Conservation (phyloP, 2,329 filamentous ascomycete species). For the Aureobasidium vineae region DNA sequence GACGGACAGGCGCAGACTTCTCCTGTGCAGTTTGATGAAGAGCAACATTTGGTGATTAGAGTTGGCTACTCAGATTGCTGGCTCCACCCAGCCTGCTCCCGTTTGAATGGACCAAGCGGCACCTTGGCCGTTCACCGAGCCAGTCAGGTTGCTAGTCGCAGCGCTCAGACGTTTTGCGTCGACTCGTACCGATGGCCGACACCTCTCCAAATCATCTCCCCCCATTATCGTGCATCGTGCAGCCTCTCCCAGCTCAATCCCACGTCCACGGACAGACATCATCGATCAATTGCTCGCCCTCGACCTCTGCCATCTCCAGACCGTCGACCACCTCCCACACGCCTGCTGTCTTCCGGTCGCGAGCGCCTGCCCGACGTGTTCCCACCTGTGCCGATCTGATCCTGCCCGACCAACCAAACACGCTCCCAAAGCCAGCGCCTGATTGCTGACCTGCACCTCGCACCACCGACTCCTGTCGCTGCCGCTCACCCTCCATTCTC, state of each 20-base stretch:
- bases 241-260: constrained; percentile 13
- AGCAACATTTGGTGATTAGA: constrained; percentile 24
- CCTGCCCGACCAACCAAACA: constrained; percentile 21
- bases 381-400: constrained; percentile 12
- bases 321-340: background rate
- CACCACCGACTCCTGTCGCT: constrained; percentile 22
- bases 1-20: background rate
- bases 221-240: constrained; percentile 24
- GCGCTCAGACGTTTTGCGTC: background rate
- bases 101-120: constrained; percentile 9
- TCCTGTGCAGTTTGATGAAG: constrained; percentile 17
- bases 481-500: constrained; percentile 13
- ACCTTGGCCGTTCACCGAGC: constrained; percentile 22
- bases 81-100: constrained; percentile 12
- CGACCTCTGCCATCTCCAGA: background rate
- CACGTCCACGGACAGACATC: constrained; percentile 19
- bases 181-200: constrained; percentile 4
- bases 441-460: constrained; percentile 24
- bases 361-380: background rate
- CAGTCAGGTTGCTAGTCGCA: constrained; percentile 11
- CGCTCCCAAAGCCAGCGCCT: constrained; percentile 6
- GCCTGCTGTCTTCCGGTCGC: background rate
- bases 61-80: constrained; percentile 13
- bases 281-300: constrained; percentile 1
- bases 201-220: constrained; percentile 21